phyloP scores from a whole-genome alignment of 768 basidiomycete genomes.

The Chalciporus piperatus region DNA sequence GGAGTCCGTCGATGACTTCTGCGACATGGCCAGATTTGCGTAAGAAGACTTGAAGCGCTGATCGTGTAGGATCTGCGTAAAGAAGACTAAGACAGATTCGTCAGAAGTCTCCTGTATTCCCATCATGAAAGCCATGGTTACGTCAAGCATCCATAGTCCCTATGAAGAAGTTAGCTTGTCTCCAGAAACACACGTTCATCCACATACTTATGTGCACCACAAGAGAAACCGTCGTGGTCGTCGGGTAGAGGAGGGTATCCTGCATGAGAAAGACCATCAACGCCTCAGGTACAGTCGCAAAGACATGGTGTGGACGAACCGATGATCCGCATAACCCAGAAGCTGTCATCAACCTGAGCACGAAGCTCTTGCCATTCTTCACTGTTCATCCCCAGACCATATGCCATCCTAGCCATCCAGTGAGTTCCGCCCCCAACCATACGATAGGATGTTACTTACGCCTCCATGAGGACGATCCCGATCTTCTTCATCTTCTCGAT shows the following conservation, averaged over 20 bases:
- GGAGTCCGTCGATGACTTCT: slow-evolving; percentile 35
- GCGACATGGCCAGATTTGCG: slow-evolving; percentile 37
- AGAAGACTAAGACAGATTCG: slow-evolving; percentile 58
- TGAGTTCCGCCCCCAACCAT: background rate
- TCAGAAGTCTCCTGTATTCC: slow-evolving; percentile 4
- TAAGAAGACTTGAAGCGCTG: slow-evolving; percentile 81
- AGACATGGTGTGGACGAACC: slow-evolving; percentile 38
- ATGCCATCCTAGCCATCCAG: slow-evolving; percentile 60
- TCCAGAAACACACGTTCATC: background rate
- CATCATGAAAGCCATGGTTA: slow-evolving; percentile 32
- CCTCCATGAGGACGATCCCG: slow-evolving; percentile 82
- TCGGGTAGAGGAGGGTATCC: slow-evolving; percentile 86
- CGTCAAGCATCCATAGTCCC: slow-evolving; percentile 92
- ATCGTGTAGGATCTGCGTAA: slow-evolving; percentile 76
- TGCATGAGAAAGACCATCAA: slow-evolving; percentile 23
- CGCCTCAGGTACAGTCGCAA: background rate
- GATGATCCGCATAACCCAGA: slow-evolving; percentile 87
- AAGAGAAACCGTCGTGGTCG: slow-evolving; percentile 79
- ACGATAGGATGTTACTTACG: slow-evolving; percentile 45
- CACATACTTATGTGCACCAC: slow-evolving; percentile 82
- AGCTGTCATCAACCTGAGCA: slow-evolving; percentile 75
- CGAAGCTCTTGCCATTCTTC: slow-evolving; percentile 71
- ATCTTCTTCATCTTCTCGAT: slow-evolving; percentile 81
- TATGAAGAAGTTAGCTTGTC: slow-evolving; percentile 27
- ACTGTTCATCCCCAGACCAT: slow-evolving; percentile 68